phyloP scores from a whole-genome alignment of 495 filamentous ascomycete species.

The Astrothelium macrocarpum region DNA sequence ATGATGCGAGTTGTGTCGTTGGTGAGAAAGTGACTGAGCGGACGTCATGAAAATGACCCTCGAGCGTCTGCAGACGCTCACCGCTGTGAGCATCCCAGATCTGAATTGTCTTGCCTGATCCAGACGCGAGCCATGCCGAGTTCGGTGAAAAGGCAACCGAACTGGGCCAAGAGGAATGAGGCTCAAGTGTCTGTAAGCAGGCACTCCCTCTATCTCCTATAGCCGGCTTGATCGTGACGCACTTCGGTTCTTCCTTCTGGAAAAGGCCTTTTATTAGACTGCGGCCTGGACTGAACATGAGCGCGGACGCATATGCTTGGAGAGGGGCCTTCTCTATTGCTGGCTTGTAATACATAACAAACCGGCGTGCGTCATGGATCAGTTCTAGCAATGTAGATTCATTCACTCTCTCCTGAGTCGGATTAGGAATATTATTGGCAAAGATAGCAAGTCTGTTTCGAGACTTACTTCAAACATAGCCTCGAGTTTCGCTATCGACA shows the following conservation, averaged over 20 bases:
- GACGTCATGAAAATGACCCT: neutral
- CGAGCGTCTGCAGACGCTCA: neutral
- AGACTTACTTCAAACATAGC: neutral
- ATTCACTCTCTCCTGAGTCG: too few species aligned
- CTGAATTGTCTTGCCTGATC: neutral
- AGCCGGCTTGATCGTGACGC: neutral
- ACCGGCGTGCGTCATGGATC: conserved; percentile 26
- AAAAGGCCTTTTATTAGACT: conserved; percentile 16
- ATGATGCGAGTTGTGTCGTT: too few species aligned
- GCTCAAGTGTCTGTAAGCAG: neutral
- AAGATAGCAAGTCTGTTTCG: too few species aligned
- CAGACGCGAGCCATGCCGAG: neutral
- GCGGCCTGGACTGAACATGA: conserved; percentile 28
- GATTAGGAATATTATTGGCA: neutral
- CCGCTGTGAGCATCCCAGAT: neutral
- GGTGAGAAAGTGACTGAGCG: neutral
- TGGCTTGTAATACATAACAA: conserved; percentile 23
- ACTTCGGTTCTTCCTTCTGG: conserved; percentile 14
- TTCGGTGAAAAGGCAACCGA: neutral
- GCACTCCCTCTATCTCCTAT: neutral
- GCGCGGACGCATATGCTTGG: conserved; percentile 30
- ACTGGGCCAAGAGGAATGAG: neutral
- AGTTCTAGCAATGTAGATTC: neutral
- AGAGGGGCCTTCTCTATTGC: conserved; percentile 28
- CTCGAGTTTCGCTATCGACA: neutral